A percentile compares a stretch with the other conserved stretches of the same genome.
These are phyloP conservation scores for Phytophthora melonis DNA, from an alignment of 352 stramenopile genomes.

Conservation along the genomic window DNA sequence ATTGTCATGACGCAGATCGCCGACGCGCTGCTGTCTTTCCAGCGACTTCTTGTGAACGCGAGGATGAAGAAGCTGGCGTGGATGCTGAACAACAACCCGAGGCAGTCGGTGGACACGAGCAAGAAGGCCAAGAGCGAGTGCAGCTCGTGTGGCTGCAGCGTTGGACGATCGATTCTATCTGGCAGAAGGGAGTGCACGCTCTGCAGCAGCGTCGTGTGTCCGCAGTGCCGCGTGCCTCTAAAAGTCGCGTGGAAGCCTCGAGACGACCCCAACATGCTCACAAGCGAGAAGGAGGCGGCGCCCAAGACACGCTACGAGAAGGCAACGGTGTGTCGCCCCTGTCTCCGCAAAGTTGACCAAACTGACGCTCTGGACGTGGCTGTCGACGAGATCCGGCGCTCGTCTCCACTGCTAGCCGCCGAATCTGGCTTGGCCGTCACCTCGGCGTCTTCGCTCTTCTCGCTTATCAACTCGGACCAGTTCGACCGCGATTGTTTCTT, in stretches of 20 bases:
- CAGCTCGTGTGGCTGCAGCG: slow-evolving; percentile 31
- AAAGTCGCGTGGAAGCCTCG: slow-evolving; percentile 34
- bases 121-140: slow-evolving; percentile 30
- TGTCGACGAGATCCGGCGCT: slow-evolving; percentile 40
- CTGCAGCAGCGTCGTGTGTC: slow-evolving; percentile 32
- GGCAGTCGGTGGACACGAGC: background rate
- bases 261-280: slow-evolving; percentile 25
- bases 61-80: slow-evolving; percentile 80
- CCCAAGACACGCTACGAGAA: slow-evolving; percentile 31
- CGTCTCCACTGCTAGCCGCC: slow-evolving; percentile 37
- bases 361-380: slow-evolving; percentile 41
- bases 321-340: slow-evolving; percentile 38
- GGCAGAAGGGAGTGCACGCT: slow-evolving; percentile 29
- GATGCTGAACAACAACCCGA: slow-evolving; percentile 39
- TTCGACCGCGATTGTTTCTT: slow-evolving; percentile 50
- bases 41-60: slow-evolving; percentile 43
- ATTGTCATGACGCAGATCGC: slow-evolving; percentile 40
- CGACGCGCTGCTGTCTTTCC: slow-evolving; percentile 45
- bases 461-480: slow-evolving; percentile 49
- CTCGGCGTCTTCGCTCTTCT: slow-evolving; percentile 47
- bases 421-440: slow-evolving; percentile 37
- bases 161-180: slow-evolving; percentile 24
- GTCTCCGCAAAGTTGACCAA: slow-evolving; percentile 31
- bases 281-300: background rate
- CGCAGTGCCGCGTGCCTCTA: slow-evolving; percentile 26